phyloP scores from a whole-genome alignment of 1,139 yeast genomes.

The Keqinozyma sinolaborantium region DNA sequence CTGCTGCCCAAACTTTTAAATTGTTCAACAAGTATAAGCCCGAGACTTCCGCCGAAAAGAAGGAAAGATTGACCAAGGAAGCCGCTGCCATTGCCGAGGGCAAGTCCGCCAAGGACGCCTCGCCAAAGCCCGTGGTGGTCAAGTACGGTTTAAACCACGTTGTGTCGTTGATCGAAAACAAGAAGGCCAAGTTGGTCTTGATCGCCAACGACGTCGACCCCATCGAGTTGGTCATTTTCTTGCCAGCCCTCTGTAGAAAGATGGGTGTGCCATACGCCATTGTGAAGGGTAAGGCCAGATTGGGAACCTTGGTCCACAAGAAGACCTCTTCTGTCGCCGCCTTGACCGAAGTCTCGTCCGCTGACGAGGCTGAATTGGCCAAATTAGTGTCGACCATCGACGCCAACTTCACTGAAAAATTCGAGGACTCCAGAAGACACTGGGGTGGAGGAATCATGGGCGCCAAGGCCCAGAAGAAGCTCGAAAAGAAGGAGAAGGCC shows the following conservation, averaged over 20 bases:
- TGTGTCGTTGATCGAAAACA: constrained; percentile 94
- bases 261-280: constrained; percentile 99
- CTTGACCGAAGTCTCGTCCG: constrained; percentile 87
- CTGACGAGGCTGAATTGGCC: constrained; percentile 92
- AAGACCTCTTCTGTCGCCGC: constrained; percentile 98
- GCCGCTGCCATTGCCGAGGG: constrained; percentile 99
- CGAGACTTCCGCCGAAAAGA: constrained; percentile 94
- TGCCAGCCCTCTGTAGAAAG: constrained; percentile 98
- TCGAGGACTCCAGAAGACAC: constrained; percentile 94
- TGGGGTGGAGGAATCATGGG: constrained; percentile 99
- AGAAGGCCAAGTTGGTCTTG: constrained; percentile 94
- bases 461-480: constrained; percentile 81
- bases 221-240: constrained; percentile 91
- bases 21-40: constrained; percentile 98
- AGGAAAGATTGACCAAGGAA: constrained; percentile 97
- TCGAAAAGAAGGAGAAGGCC: constrained; percentile 42
- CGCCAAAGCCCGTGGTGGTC: constrained; percentile 93
- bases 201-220: constrained; percentile 99
- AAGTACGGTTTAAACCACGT: constrained; percentile 99
- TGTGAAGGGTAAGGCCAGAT: constrained; percentile 98
- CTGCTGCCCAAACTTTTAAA: constrained; percentile 95
- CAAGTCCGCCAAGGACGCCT: constrained; percentile 90
- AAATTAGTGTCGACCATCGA: constrained; percentile 88
- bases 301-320: constrained; percentile 95
- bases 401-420: constrained; percentile 88